Base-by-base conservation (phyloP, 2,329 filamentous ascomycete species). In the Ophiocordyceps polyrhachis-furcata region DNA sequence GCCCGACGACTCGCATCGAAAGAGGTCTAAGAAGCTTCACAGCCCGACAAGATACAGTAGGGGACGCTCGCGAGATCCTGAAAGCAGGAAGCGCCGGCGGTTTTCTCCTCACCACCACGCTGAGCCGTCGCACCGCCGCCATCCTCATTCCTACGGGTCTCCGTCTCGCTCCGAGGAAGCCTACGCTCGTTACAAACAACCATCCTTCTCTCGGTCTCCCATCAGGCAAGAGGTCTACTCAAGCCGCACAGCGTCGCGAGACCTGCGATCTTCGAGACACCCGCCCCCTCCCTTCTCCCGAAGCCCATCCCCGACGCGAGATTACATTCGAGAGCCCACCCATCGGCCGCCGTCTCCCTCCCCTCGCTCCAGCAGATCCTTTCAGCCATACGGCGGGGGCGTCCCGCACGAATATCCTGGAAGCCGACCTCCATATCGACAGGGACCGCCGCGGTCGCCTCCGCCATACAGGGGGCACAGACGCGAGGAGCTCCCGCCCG, bases 11-110 rank as follows among this genome's bases (percentile, higher is more conserved):
- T 58, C 58, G 29, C 61, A 60, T 43, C 58, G 62, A 23, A 70
- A 70, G 52, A 64, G 55, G 56, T 63, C 59, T 17, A 59, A 57
- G 48, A 55, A 57, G 47, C 52, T 56, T 4, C 52, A 56, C 42
- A 62, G 60, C 42, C 55, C 59, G 20, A 66, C 67, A 51, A 45
- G 63, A 57, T 58, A 59, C 45, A 59, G 57, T 41, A 59, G 61
- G 43, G 62, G 62, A 47, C 62, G 60, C 47, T 63, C 63, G 49
- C 61, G 61, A 46, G 63, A 65, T 43, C 55, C 53, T 25, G 46
- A 52, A 2, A 54, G 54, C 1, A 57, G 54, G 49, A 58, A 56
- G 43, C 56, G 57, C 46, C 52, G 55, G 20, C 59, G 55, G 11
- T 56, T 52, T 38, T 59, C 60, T 17, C 55, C 61, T 20, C 56